Evolutionary conservation across 1,284 basidiomycete species (phyloP).

Genomic region (Rhodotorula sp.): DNA sequence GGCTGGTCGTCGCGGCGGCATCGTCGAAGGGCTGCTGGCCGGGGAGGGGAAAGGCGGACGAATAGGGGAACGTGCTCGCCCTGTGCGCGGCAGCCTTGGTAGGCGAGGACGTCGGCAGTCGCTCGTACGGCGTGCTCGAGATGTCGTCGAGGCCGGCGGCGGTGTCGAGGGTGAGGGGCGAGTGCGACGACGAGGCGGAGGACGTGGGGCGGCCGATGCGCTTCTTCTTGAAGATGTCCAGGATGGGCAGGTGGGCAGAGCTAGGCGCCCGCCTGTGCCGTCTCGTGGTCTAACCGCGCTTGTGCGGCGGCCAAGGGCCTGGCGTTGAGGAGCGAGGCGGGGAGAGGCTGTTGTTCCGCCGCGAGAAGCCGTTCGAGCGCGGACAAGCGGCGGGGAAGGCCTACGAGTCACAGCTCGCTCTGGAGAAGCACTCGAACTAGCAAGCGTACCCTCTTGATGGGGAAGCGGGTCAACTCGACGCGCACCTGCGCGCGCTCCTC

Average conservation of each 20-base stretch:
- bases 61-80: constrained; percentile 27
- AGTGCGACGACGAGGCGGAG: not conserved
- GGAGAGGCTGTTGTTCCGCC: too few relatives aligned
- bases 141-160: constrained; percentile 17
- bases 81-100: constrained; percentile 11
- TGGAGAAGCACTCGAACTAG: too few relatives aligned
- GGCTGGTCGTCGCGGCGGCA: not conserved
- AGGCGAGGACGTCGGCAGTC: constrained; percentile 28
- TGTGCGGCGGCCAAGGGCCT: not conserved
- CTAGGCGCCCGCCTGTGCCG: not conserved
- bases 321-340: not conserved
- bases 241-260: constrained; percentile 1
- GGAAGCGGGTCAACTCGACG: too few relatives aligned
- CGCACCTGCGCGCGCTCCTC: too few relatives aligned
- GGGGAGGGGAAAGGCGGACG: constrained; percentile 23
- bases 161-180: constrained; percentile 11
- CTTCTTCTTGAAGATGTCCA: constrained; percentile 34
- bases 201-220: constrained; percentile 16
- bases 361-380: too few relatives aligned
- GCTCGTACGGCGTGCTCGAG: constrained; percentile 32
- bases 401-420: too few relatives aligned
- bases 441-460: too few relatives aligned
- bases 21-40: constrained; percentile 11
- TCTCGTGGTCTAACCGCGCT: not conserved
- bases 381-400: too few relatives aligned